phyloP scores from a whole-genome alignment of 352 stramenopile genomes.

The Phytophthora uliginosa region DNA sequence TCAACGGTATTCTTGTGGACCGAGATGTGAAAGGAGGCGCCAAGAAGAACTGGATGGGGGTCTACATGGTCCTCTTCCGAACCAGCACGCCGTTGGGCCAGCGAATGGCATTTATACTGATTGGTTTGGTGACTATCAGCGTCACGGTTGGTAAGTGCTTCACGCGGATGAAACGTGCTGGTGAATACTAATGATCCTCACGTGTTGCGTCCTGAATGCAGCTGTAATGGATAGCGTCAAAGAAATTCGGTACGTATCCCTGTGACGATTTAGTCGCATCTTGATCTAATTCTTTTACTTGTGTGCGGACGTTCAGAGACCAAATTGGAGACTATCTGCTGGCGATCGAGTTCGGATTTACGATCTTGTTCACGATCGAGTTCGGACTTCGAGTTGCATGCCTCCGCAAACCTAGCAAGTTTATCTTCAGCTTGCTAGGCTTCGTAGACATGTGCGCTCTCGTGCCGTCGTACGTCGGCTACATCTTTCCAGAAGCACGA shows the following conservation, averaged over 20 bases:
- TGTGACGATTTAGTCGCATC: not conserved
- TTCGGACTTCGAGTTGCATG: conserved; percentile 77
- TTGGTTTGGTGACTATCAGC: conserved; percentile 77
- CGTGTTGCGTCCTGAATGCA: conserved; percentile 15
- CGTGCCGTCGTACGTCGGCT: conserved; percentile 81
- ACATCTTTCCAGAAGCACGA: conserved; percentile 69
- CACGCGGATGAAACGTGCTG: not conserved
- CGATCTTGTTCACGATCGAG: conserved; percentile 84
- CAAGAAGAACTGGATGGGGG: conserved; percentile 69
- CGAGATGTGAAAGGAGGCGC: conserved; percentile 71
- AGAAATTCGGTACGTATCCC: conserved; percentile 55
- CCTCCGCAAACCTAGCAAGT: conserved; percentile 67
- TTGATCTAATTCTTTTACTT: conserved; percentile 4
- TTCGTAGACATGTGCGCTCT: conserved; percentile 84
- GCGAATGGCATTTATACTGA: conserved; percentile 68
- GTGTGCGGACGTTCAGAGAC: conserved; percentile 40
- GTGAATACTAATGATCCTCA: not conserved
- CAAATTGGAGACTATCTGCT: conserved; percentile 74
- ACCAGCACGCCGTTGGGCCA: conserved; percentile 78
- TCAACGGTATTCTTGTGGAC: conserved; percentile 79
- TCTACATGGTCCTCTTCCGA: conserved; percentile 82
- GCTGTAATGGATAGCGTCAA: conserved; percentile 80
- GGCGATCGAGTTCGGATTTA: conserved; percentile 82
- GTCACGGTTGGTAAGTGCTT: conserved; percentile 62
- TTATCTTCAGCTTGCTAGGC: conserved; percentile 76